These are phyloP conservation scores for Lophiotrema nucula DNA, from an alignment of 495 filamentous ascomycete species.

Conservation along the genomic window DNA sequence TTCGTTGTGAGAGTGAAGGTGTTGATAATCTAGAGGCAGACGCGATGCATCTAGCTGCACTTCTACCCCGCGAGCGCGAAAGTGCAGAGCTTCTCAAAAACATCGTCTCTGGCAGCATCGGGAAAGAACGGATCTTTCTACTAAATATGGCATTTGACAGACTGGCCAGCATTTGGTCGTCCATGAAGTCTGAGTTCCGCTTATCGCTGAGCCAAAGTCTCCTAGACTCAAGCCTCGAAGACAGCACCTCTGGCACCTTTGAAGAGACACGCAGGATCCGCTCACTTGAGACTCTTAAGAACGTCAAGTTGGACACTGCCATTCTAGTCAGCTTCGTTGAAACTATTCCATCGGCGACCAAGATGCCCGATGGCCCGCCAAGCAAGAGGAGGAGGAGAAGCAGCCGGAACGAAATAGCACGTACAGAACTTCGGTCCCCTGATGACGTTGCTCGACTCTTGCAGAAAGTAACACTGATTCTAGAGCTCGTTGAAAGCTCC, in stretches of 20 bases:
- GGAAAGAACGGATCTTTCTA: conserved; percentile 47
- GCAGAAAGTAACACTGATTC: conserved; percentile 76
- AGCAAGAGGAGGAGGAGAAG: conserved; percentile 73
- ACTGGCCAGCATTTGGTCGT: conserved; percentile 67
- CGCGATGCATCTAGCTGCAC: conserved; percentile 55
- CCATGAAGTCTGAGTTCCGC: conserved; percentile 63
- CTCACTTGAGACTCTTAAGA: conserved; percentile 61
- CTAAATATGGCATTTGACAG: conserved; percentile 61
- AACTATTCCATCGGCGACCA: conserved; percentile 62
- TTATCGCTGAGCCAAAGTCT: conserved; percentile 59
- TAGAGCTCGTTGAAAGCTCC: conserved; percentile 81
- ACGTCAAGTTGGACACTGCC: conserved; percentile 64
- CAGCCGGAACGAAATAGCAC: conserved; percentile 60
- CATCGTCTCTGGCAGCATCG: conserved; percentile 34
- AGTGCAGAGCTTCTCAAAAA: conserved; percentile 60
- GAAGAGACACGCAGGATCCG: no score
- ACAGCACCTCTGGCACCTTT: no score
- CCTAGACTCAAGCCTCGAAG: no score
- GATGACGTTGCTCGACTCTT: conserved; percentile 61
- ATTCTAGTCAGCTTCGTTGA: conserved; percentile 68
- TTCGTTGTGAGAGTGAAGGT: conserved; percentile 55
- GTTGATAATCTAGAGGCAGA: conserved; percentile 62
- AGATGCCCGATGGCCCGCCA: conserved; percentile 62
- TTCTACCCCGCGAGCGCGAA: conserved; percentile 65
- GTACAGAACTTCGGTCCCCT: conserved; percentile 47